Conservation (phyloP, 2,329 filamentous ascomycete species). For the Hyphodiscus sp. region DNA sequence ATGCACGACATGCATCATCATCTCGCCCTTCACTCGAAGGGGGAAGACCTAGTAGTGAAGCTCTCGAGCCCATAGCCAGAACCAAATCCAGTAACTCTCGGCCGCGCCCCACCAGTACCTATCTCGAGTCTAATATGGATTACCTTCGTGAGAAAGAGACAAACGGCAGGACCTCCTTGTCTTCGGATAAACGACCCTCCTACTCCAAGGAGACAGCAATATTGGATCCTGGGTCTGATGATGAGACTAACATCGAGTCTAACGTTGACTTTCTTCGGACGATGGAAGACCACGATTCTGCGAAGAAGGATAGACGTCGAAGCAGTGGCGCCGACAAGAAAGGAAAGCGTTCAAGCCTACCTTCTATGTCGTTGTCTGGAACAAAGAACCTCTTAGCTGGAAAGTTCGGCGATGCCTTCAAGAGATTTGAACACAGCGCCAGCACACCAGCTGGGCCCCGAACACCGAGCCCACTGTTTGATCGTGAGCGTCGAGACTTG, state of each 20-base stretch:
- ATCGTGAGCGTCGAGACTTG: constrained; percentile 35
- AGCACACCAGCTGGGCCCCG: constrained; percentile 35
- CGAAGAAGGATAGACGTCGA: constrained; percentile 43
- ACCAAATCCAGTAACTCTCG: constrained; percentile 60
- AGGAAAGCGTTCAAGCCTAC: constrained; percentile 68
- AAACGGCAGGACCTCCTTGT: constrained; percentile 18
- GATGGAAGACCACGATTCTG: constrained; percentile 59
- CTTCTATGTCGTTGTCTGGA: constrained; percentile 59
- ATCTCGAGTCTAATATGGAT: constrained; percentile 76
- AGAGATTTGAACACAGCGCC: constrained; percentile 64
- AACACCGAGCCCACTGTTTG: constrained; percentile 37
- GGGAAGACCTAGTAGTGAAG: constrained; percentile 58
- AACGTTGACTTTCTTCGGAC: constrained; percentile 78
- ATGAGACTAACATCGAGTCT: constrained; percentile 63
- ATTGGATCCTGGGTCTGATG: constrained; percentile 33
- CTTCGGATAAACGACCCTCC: constrained; percentile 28
- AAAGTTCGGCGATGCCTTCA: constrained; percentile 90
- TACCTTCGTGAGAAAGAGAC: constrained; percentile 73
- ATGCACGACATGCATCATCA: constrained; percentile 40
- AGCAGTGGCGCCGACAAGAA: constrained; percentile 46
- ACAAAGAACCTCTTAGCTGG: constrained; percentile 80
- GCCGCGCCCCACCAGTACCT: constrained; percentile 72
- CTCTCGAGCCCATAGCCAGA: constrained; percentile 52
- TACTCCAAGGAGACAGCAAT: constrained; percentile 21
- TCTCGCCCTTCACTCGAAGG: constrained; percentile 66